These are phyloP conservation scores for Nephelium lappaceum DNA, from an alignment of 345 rosid genomes.

Conservation along the genomic window DNA sequence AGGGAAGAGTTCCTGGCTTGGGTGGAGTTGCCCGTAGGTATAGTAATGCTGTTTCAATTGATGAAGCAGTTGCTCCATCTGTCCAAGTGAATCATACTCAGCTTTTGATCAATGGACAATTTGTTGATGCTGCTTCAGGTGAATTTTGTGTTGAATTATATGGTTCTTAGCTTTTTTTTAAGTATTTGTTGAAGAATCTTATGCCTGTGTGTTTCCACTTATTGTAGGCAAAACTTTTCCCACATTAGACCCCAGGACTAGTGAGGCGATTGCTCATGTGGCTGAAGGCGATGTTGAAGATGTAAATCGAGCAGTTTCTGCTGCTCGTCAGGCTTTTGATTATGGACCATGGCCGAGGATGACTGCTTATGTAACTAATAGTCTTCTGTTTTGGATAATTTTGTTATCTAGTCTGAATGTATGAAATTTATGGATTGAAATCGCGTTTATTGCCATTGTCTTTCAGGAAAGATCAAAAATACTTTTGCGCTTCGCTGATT, in stretches of 20 bases:
- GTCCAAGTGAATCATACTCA: slow-evolving; percentile 57
- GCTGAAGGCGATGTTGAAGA: slow-evolving; percentile 97
- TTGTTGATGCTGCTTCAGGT: slow-evolving; percentile 92
- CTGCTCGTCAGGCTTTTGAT: slow-evolving; percentile 97
- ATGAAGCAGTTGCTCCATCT: slow-evolving; percentile 63
- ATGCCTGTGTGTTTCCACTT: background rate
- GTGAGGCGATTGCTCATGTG: slow-evolving; percentile 80
- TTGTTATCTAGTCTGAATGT: background rate
- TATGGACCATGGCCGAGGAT: slow-evolving; percentile 97
- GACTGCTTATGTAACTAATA: slow-evolving; percentile 72
- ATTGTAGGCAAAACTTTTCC: slow-evolving; percentile 67
- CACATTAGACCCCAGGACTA: slow-evolving; percentile 90
- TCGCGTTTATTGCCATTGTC: background rate
- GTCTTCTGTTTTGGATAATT: background rate
- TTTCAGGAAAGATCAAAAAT: slow-evolving; percentile 80
- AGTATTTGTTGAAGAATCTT: background rate
- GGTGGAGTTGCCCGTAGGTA: slow-evolving; percentile 46
- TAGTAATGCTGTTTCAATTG: slow-evolving; percentile 55
- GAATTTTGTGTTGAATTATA: slow-evolving; percentile 2
- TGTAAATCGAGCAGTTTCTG: slow-evolving; percentile 74
- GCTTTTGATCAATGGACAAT: slow-evolving; percentile 76
- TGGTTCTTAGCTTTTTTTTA: background rate
- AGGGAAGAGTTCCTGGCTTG: slow-evolving; percentile 47
- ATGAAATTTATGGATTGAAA: background rate
- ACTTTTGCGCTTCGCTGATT: slow-evolving; percentile 75